Conservation (phyloP, 306 rosid genomes). For the Castanea mollissima region DNA sequence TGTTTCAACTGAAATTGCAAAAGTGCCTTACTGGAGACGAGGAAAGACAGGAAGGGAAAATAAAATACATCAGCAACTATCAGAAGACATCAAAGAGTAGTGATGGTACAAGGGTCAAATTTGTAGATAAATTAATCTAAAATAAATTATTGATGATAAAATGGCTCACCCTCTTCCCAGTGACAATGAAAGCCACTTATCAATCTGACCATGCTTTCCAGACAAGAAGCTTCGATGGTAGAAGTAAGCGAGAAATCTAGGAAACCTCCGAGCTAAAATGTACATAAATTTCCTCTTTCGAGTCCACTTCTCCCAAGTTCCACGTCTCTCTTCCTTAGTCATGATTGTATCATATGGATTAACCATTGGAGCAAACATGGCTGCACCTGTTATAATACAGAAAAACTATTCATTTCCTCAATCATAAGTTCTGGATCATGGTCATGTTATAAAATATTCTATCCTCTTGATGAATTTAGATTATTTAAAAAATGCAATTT, state of each 20-base stretch:
- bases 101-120: constrained; percentile 6
- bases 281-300: constrained; percentile 59
- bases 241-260: constrained; percentile 61
- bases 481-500: neutral
- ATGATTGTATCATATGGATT: constrained; percentile 86
- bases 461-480: neutral
- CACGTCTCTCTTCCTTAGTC: constrained; percentile 70
- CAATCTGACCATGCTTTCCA: constrained; percentile 87
- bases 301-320: constrained; percentile 83
- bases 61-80: neutral
- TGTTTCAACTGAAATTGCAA: neutral
- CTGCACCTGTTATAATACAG: constrained; percentile 60
- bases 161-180: constrained; percentile 77
- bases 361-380: constrained; percentile 94
- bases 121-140: neutral
- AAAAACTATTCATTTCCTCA: neutral
- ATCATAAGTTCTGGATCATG: neutral
- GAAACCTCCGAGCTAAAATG: constrained; percentile 69
- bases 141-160: constrained; percentile 7
- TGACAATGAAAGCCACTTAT: constrained; percentile 85
- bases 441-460: neutral
- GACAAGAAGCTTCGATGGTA: constrained; percentile 79
- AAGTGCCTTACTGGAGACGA: neutral
- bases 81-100: neutral
- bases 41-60: neutral